Base-by-base conservation (phyloP, 2,329 filamentous ascomycete species). In the Phoma herbarum region DNA sequence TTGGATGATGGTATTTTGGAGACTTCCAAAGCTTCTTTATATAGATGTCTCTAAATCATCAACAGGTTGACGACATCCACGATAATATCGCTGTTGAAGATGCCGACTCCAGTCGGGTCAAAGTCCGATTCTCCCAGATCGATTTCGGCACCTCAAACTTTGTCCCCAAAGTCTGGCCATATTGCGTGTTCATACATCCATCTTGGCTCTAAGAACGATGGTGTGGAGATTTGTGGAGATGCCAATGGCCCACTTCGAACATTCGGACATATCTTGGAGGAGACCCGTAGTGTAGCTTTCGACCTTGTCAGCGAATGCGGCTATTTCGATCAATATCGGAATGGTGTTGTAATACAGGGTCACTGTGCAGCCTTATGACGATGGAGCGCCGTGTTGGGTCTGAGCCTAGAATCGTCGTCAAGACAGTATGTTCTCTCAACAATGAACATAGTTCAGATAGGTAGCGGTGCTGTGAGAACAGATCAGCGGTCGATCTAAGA, bases 231-330 rank as follows among this genome's bases (percentile, higher is more conserved):
- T 29, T 47, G 39, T 28, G 50, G 46, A 49, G 16, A 37, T 50
- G 31, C 63, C 57, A 50, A 62, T 60, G 57, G 31, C 14, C 31
- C 31, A 35, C 8, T 31, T 39, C 48, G 16, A 44, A 44, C 28
- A 37, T 6, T 20, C 45, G 20, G 44, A 49, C 45, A 43, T 35
- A 28, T 37, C 28, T 22, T 49, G n/a, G 37, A 55, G 44, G 37
- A 49, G 35, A 49, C 26, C 44, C 37, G 45, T 44, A 49, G 26
- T 28, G 16, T 7, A 28, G 18, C 25, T 28, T 37, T 26, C 23
- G 18, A 29, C 25, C 43, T 14, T 26, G 14, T 25, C 20, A 16
- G 33, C 18, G 23, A 37, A 20, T 18, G 18, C 22, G n/a, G n/a
- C 22, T 20, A 14, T 10, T n/a, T 18, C 16, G 18, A 25, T n/a